These are phyloP conservation scores for Fusarium kyushuense DNA, from an alignment of 2,329 filamentous ascomycete genomes.

Conservation along the genomic window DNA sequence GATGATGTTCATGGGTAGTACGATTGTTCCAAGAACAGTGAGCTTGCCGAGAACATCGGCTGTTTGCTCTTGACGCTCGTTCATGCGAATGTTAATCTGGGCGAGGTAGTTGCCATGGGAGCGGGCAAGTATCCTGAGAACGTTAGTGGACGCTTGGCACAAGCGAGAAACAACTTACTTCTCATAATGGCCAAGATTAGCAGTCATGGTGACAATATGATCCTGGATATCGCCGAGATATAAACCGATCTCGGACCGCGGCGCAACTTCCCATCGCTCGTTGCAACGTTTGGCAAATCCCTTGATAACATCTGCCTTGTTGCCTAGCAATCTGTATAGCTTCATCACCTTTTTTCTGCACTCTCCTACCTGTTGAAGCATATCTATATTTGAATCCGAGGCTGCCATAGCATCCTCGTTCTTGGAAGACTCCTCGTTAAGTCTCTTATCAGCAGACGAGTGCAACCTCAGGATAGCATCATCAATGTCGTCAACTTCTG, in stretches of 20 bases:
- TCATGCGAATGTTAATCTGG: slow-evolving; percentile 99
- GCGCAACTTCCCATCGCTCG: slow-evolving; percentile 96
- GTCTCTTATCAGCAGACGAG: slow-evolving; percentile 63
- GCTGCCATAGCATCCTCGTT: slow-evolving; percentile 59
- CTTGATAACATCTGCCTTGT: slow-evolving; percentile 99
- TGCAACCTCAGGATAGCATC: slow-evolving; percentile 89
- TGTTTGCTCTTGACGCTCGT: slow-evolving; percentile 95
- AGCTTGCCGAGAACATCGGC: slow-evolving; percentile 94
- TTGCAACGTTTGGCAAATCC: slow-evolving; percentile 98
- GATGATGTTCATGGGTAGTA: slow-evolving; percentile 98
- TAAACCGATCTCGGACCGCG: slow-evolving; percentile 93
- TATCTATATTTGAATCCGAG: slow-evolving; percentile 73
- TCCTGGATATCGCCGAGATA: slow-evolving; percentile 99
- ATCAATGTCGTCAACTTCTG: slow-evolving; percentile 97
- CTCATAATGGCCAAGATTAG: slow-evolving; percentile 94
- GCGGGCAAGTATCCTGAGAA: slow-evolving; percentile 80
- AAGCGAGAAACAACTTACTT: slow-evolving; percentile 69
- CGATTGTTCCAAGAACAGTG: slow-evolving; percentile 95
- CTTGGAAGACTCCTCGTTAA: slow-evolving; percentile 60
- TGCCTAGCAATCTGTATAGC: slow-evolving; percentile 89
- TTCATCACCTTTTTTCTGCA: slow-evolving; percentile 98
- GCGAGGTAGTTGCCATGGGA: slow-evolving; percentile 98
- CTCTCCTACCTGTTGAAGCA: slow-evolving; percentile 92
- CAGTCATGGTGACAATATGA: slow-evolving; percentile 99
- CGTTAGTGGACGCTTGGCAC: slow-evolving; percentile 15